These are phyloP conservation scores for Ajuga chamaepitys DNA, from an alignment of 257 asterid species.

Conservation along the genomic window DNA sequence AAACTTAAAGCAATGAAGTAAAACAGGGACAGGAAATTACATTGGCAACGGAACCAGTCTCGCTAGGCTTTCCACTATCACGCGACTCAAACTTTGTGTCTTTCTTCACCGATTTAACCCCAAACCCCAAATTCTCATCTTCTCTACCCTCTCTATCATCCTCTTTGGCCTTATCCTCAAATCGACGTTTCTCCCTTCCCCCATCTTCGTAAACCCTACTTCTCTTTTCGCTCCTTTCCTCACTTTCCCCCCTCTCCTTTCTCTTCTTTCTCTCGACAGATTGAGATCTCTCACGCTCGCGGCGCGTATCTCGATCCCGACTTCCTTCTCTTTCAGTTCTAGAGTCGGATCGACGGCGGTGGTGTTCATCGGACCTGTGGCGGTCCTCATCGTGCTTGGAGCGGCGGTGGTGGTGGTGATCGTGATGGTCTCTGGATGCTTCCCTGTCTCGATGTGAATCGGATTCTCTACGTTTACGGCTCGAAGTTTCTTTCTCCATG, in stretches of 20 bases:
- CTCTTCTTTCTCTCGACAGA: constrained; percentile 67
- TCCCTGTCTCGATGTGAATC: constrained; percentile 44
- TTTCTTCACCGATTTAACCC: constrained; percentile 24
- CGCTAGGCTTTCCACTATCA: constrained; percentile 17
- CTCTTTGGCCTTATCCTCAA: constrained; percentile 45
- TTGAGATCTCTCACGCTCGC: constrained; percentile 56
- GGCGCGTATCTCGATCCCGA: constrained; percentile 42
- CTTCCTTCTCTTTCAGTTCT: constrained; percentile 52
- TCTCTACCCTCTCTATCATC: constrained; percentile 21
- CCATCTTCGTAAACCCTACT: constrained; percentile 49
- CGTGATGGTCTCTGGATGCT: constrained; percentile 28
- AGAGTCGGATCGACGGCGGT: constrained; percentile 29
- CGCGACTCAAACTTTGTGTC: constrained; percentile 23
- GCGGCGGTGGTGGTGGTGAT: constrained; percentile 33
- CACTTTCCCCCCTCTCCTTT: constrained; percentile 64
- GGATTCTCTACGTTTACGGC: constrained; percentile 51
- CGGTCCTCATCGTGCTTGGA: constrained; percentile 39
- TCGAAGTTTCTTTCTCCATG: constrained; percentile 59
- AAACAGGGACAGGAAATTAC: constrained; percentile 36
- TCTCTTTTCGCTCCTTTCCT: constrained; percentile 58
- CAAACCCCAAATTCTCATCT: constrained; percentile 25
- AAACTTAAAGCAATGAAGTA: background rate
- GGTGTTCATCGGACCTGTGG: constrained; percentile 37
- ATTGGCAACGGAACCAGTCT: constrained; percentile 33
- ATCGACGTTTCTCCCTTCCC: constrained; percentile 53